Evolutionary conservation across 2,329 filamentous ascomycete species (phyloP).

Genomic region (Aureobasidium pullulans): DNA sequence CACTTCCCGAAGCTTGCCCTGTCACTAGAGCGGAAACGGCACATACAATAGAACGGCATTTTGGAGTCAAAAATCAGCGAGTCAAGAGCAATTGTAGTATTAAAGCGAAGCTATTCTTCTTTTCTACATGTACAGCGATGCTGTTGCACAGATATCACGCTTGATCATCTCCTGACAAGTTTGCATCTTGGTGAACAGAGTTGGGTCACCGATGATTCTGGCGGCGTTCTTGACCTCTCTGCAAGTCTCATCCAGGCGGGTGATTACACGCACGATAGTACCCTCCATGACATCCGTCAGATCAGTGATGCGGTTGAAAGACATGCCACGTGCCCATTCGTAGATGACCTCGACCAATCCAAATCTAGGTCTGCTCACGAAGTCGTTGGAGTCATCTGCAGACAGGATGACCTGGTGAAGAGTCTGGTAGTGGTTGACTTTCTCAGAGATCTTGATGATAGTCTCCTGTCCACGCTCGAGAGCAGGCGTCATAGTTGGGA

Average conservation of each 20-base stretch:
- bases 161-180: conserved; percentile 96
- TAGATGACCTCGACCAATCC: conserved; percentile 96
- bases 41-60: too few species aligned
- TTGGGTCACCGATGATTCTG: conserved; percentile 87
- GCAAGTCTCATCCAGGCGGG: conserved; percentile 88
- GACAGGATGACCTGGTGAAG: conserved; percentile 87
- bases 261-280: conserved; percentile 93
- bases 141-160: conserved; percentile 85
- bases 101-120: not conserved
- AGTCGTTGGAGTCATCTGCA: conserved; percentile 86
- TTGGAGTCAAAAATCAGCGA: too few species aligned
- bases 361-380: conserved; percentile 78
- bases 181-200: conserved; percentile 93
- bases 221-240: conserved; percentile 96
- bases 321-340: conserved; percentile 97
- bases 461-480: conserved; percentile 76
- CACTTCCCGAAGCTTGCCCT: too few species aligned
- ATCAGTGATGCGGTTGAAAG: conserved; percentile 94
- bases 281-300: conserved; percentile 95
- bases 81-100: not conserved
- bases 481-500: conserved; percentile 72
- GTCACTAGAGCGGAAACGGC: too few species aligned
- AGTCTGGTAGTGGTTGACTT: conserved; percentile 84
- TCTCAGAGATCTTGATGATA: conserved; percentile 85
- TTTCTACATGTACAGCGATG: conserved; percentile 72